Percentiles rank a stretch among this genome's conserved stretches.
These are phyloP conservation scores for Actinidia arguta DNA, from an alignment of 179 eudicot species.

Conservation along the genomic window DNA sequence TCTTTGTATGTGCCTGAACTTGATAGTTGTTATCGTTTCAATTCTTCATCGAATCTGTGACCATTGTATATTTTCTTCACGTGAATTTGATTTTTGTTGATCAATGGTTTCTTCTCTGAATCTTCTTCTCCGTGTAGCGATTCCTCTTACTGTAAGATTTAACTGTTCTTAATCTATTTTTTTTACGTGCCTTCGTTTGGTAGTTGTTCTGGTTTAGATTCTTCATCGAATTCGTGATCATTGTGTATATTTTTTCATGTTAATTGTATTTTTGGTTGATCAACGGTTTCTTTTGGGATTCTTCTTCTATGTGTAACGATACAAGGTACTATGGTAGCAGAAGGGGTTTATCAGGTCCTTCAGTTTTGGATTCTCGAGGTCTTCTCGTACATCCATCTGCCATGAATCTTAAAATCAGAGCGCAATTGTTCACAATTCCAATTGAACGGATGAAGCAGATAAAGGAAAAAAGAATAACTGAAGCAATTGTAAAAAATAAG, in stretches of 20 bases:
- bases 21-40: neutral
- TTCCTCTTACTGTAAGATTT: neutral
- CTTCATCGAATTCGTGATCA: neutral
- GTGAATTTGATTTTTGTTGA: neutral
- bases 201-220: neutral
- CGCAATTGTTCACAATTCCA: no score
- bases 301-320: neutral
- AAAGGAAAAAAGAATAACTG: no score
- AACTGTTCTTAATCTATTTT: neutral
- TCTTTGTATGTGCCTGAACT: no score
- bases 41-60: neutral
- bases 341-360: neutral
- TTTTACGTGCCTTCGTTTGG: neutral
- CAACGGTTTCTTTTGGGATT: neutral
- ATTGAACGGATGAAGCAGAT: no score
- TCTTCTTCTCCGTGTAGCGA: neutral
- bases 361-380: neutral
- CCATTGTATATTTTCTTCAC: neutral
- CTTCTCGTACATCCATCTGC: no score
- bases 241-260: neutral
- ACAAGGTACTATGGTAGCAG: neutral
- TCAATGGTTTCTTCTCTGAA: neutral
- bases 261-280: neutral
- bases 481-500: no score
- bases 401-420: no score